Evolutionary conservation across 148 eudicot genomes (phyloP).

Genomic region (Linanthus parryae): DNA sequence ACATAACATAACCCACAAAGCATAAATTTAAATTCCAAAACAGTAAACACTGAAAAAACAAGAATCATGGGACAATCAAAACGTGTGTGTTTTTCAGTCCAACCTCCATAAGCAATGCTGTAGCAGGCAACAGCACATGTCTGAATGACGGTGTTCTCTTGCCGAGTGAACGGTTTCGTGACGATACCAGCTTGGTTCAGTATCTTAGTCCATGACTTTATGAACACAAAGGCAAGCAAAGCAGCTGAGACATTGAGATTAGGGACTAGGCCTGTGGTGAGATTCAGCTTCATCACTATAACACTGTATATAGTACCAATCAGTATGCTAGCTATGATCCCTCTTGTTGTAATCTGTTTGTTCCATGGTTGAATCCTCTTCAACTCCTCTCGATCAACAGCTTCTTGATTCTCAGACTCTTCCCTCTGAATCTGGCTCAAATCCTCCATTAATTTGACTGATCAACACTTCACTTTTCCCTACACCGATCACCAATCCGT

Average conservation of each 20-base stretch:
- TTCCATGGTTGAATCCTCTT: slow-evolving; percentile 24
- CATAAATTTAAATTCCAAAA: not conserved
- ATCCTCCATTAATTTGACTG: too few relatives aligned
- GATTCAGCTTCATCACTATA: slow-evolving; percentile 24
- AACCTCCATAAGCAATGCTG: slow-evolving; percentile 33
- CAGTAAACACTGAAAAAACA: not conserved
- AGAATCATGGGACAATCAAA: not conserved
- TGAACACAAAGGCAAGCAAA: slow-evolving; percentile 26
- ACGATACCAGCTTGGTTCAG: slow-evolving; percentile 16
- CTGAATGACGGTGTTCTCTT: slow-evolving; percentile 35
- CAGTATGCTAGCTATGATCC: slow-evolving; percentile 21
- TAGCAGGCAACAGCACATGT: slow-evolving; percentile 44
- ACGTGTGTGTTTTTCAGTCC: not conserved
- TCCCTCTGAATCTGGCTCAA: too few relatives aligned
- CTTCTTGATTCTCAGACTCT: not conserved
- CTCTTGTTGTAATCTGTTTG: slow-evolving; percentile 28
- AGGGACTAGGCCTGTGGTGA: slow-evolving; percentile 26
- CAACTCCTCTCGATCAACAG: too few relatives aligned
- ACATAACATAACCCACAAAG: not conserved
- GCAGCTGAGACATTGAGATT: slow-evolving; percentile 29
- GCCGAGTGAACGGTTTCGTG: slow-evolving; percentile 23
- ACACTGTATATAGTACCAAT: slow-evolving; percentile 26
- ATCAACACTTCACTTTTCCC: too few relatives aligned
- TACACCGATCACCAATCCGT: too few relatives aligned
- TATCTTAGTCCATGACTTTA: slow-evolving; percentile 27